A percentile compares a stretch with the other conserved stretches of the same genome.
phyloP scores from a whole-genome alignment of 139 green algal genomes.

The Tetraselmis striata region DNA sequence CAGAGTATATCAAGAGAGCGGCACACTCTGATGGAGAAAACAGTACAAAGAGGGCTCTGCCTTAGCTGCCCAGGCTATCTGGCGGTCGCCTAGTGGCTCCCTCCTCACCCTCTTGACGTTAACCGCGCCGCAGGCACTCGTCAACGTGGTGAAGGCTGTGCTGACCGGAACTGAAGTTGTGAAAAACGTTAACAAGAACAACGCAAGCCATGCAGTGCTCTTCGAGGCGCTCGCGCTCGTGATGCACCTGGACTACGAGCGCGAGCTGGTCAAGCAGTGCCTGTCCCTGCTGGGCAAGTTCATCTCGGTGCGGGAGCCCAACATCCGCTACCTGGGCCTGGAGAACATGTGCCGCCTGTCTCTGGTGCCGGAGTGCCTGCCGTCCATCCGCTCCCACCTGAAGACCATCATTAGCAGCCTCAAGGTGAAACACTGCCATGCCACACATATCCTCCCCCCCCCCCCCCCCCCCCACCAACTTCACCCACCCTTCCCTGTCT shows the following conservation, averaged over 20 bases:
- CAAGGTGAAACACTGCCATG: constrained; percentile 30
- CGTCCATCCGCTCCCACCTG: constrained; percentile 34
- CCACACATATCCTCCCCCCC: too few species aligned
- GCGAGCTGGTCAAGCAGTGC: constrained; percentile 49
- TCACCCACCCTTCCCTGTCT: not conserved
- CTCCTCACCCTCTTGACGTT: too few species aligned
- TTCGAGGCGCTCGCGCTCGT: constrained; percentile 92
- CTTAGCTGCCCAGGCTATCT: too few species aligned
- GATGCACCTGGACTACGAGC: constrained; percentile 57
- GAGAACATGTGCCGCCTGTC: constrained; percentile 75
- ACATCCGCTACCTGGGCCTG: constrained; percentile 90
- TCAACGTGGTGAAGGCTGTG: too few species aligned
- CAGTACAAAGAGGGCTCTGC: too few species aligned
- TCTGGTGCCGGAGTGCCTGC: constrained; percentile 54
- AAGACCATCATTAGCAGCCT: constrained; percentile 53
- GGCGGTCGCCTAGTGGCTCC: too few species aligned
- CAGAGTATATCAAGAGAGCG: too few species aligned
- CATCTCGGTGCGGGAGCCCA: constrained; percentile 68
- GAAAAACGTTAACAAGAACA: constrained; percentile 95
- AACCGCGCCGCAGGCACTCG: too few species aligned
- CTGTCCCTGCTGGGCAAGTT: constrained; percentile 51
- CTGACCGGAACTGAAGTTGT: too few species aligned
- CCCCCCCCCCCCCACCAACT: too few species aligned
- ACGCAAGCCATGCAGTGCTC: constrained; percentile 91
- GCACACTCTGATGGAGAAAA: too few species aligned